Percentiles rank a stretch among this genome's conserved stretches.
These are phyloP conservation scores for Solanum sejunctum DNA, from an alignment of 257 asterid genomes.

Conservation along the genomic window DNA sequence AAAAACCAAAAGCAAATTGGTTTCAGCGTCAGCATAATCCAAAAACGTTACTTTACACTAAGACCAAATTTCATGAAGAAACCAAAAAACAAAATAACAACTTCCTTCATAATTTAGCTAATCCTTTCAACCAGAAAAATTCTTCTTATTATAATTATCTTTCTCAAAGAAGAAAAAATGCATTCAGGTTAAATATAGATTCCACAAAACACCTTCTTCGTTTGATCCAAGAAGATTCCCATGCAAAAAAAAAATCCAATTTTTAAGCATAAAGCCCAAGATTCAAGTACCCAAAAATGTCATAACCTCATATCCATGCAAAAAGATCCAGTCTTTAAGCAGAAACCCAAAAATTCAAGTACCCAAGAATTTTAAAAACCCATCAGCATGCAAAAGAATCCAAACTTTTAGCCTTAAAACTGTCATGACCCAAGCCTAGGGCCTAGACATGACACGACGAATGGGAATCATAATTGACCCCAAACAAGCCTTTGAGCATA, in stretches of 20 bases:
- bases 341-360: background rate
- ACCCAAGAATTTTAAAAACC: background rate
- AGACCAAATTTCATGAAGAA: background rate
- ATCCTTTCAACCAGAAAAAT: background rate
- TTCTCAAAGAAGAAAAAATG: background rate
- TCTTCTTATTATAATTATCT: background rate
- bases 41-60: background rate
- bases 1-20: background rate
- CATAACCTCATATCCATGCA: background rate
- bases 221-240: background rate
- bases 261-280: background rate
- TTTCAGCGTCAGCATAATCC: too few relatives aligned
- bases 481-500: too few relatives aligned
- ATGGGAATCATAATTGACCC: too few relatives aligned
- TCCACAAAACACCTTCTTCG: background rate
- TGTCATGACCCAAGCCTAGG: too few relatives aligned
- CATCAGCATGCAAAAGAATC: background rate
- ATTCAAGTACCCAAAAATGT: background rate
- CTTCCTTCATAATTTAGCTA: background rate
- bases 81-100: background rate
- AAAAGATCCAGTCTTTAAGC: background rate
- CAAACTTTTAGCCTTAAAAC: background rate
- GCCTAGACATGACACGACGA: too few relatives aligned
- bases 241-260: background rate
- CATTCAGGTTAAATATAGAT: background rate